Conservation (phyloP, 345 rosid genomes). For the Syzygium grande region DNA sequence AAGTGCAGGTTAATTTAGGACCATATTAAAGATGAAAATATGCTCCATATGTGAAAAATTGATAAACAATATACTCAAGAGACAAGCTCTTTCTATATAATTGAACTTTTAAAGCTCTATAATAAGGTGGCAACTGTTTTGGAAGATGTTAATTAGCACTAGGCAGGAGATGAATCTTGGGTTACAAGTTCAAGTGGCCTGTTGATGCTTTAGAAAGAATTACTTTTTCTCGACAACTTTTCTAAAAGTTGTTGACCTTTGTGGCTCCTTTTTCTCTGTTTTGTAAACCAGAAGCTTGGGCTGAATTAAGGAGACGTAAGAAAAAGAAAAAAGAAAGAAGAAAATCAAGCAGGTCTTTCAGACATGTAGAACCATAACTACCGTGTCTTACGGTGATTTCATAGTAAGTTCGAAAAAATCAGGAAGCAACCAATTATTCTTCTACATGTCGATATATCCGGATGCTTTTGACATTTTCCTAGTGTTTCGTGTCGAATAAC, state of each 20-base stretch:
- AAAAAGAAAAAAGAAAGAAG: not conserved
- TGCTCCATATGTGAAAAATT: not conserved
- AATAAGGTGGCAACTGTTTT: not conserved
- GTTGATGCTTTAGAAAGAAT: not conserved
- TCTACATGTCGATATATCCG: not conserved
- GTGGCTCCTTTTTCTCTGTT: not conserved
- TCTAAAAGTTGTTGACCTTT: conserved; percentile 2
- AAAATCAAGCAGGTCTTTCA: not conserved
- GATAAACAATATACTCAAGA: not conserved
- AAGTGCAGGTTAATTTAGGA: not conserved
- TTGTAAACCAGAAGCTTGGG: not conserved
- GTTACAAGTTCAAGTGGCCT: not conserved
- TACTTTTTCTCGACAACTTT: not conserved
- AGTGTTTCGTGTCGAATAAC: not conserved
- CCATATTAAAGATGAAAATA: not conserved
- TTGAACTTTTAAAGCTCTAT: not conserved
- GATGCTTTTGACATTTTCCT: not conserved
- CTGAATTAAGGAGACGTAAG: not conserved
- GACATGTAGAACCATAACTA: not conserved
- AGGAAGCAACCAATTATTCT: not conserved
- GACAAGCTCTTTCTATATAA: not conserved
- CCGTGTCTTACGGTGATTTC: not conserved
- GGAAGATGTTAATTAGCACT: not conserved
- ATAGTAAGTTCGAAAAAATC: not conserved
- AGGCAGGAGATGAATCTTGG: not conserved